Base-by-base conservation (phyloP, 768 basidiomycete genomes). In the Daedaleopsis sinensis region DNA sequence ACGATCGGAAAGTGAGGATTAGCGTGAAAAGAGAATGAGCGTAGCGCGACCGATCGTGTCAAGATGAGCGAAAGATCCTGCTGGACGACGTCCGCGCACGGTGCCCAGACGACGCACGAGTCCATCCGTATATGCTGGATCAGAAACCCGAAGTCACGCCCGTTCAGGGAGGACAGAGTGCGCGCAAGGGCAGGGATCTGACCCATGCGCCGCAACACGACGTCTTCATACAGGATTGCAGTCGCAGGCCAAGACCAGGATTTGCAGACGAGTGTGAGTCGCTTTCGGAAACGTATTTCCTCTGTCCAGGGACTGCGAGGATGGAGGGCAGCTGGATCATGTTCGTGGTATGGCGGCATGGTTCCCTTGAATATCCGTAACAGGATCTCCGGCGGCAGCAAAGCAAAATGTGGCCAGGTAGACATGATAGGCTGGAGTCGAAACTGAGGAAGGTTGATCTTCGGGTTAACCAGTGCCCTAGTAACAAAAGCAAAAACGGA, bases 251-350 rank as follows among this genome's bases (percentile, higher is more conserved):
- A 55, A 4, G 42, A 44, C 55, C 54, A 61, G 4, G 35, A 11
- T 19, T 52, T 61, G 60, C 55, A 61, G 21, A 61, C 55, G 18
- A 61, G 50, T n/a, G 46, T 32, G 55, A 56, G 50, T 32, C 35
- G 32, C 23, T 59, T 59, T 42, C 52, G 52, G 46, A 39, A 48
- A 23, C 58, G 58, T 2, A 59, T 32, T 19, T 59, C 58, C 19
- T 27, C 13, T 9, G 49, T 8, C 58, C 52, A 59, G 7, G 32
- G 32, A 21, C 35, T 59, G 5, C 35, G 1, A 13, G 21, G 27
- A 18, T 51, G 38, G 19, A 24, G 19, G 16, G 47, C 52, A 11
- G 58, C 36, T 5, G 58, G 58, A 23, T 59, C 52, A 10, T 23
- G 24, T 24, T 59, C 43, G 37, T 46, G 48, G 37, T 24, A 37